These are phyloP conservation scores for Mimosa bimucronata DNA, from an alignment of 306 rosid genomes.

Conservation along the genomic window DNA sequence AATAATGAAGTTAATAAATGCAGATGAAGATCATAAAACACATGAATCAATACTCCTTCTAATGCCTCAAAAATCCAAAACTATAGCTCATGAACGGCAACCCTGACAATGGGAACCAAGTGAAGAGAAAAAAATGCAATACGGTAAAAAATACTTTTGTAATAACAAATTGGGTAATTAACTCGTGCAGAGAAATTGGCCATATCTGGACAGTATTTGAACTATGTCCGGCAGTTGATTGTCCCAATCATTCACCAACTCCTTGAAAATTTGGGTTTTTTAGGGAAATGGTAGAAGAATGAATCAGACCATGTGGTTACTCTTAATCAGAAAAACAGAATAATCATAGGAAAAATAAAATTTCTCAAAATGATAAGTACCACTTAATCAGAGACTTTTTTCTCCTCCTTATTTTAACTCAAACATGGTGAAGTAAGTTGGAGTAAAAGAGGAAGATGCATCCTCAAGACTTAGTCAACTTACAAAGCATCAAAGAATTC, in stretches of 20 bases:
- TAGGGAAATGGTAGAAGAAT: slow-evolving; percentile 30
- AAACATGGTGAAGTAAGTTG: slow-evolving; percentile 24
- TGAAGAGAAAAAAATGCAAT: slow-evolving; percentile 16
- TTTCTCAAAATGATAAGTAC: slow-evolving; percentile 41
- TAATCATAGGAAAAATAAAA: slow-evolving; percentile 35
- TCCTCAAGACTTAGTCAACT: slow-evolving; percentile 34
- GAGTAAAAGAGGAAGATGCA: slow-evolving; percentile 38
- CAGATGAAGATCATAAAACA: slow-evolving; percentile 16
- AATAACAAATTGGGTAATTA: slow-evolving; percentile 5
- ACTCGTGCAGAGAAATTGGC: slow-evolving; percentile 22
- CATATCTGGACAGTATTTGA: slow-evolving; percentile 26
- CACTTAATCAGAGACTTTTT: slow-evolving; percentile 37
- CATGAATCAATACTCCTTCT: slow-evolving; percentile 12
- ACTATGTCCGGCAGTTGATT: slow-evolving; percentile 6
- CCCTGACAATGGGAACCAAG: slow-evolving; percentile 21
- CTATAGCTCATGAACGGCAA: slow-evolving; percentile 21
- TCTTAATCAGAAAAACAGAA: slow-evolving; percentile 9
- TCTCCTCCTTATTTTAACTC: slow-evolving; percentile 16
- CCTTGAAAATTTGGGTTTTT: background rate
- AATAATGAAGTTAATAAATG: slow-evolving; percentile 34
- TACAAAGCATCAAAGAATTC: no score
- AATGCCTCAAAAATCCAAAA: slow-evolving; percentile 1
- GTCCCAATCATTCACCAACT: slow-evolving; percentile 26
- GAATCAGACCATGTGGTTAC: slow-evolving; percentile 17
- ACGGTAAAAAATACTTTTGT: background rate